Conservation (phyloP, 1,139 yeast genomes). For the Sugiyamaella japonica region DNA sequence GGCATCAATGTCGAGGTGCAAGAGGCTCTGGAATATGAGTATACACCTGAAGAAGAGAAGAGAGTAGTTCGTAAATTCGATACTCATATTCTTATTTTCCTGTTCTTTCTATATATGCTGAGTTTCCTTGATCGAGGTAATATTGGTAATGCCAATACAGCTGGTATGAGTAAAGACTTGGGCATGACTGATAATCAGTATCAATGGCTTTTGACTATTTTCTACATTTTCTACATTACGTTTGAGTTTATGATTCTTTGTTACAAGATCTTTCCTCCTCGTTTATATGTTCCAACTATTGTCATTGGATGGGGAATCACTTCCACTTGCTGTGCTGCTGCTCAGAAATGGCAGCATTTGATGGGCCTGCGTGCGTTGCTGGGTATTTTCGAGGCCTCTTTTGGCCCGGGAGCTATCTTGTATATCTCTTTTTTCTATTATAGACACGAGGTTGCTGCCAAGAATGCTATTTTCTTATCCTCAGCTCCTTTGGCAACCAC, state of each 20-base stretch:
- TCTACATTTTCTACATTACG: slow-evolving; percentile 37
- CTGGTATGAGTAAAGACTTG: slow-evolving; percentile 52
- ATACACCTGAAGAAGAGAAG: slow-evolving; percentile 26
- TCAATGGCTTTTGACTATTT: slow-evolving; percentile 33
- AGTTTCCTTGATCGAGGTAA: slow-evolving; percentile 48
- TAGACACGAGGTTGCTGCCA: slow-evolving; percentile 42
- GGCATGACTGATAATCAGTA: slow-evolving; percentile 47
- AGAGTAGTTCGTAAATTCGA: slow-evolving; percentile 22
- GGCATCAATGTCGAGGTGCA: slow-evolving; percentile 12
- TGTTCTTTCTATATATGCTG: slow-evolving; percentile 21
- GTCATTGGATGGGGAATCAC: slow-evolving; percentile 35
- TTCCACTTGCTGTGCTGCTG: slow-evolving; percentile 32
- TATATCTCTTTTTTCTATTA: slow-evolving; percentile 36
- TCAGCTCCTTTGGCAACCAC: slow-evolving; percentile 37
- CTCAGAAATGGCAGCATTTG: slow-evolving; percentile 29
- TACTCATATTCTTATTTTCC: slow-evolving; percentile 15
- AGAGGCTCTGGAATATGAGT: slow-evolving; percentile 23
- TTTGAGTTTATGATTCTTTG: slow-evolving; percentile 30
- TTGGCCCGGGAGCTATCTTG: slow-evolving; percentile 40
- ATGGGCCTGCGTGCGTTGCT: slow-evolving; percentile 34
- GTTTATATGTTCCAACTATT: slow-evolving; percentile 32
- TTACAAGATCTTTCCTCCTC: slow-evolving; percentile 30
- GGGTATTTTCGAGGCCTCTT: slow-evolving; percentile 37
- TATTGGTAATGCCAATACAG: slow-evolving; percentile 48
- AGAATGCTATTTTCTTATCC: slow-evolving; percentile 57